A percentile compares a stretch with the other conserved stretches of the same genome.
These are phyloP conservation scores for Asterochloris sp. DNA, from an alignment of 139 green algal species.

Conservation along the genomic window DNA sequence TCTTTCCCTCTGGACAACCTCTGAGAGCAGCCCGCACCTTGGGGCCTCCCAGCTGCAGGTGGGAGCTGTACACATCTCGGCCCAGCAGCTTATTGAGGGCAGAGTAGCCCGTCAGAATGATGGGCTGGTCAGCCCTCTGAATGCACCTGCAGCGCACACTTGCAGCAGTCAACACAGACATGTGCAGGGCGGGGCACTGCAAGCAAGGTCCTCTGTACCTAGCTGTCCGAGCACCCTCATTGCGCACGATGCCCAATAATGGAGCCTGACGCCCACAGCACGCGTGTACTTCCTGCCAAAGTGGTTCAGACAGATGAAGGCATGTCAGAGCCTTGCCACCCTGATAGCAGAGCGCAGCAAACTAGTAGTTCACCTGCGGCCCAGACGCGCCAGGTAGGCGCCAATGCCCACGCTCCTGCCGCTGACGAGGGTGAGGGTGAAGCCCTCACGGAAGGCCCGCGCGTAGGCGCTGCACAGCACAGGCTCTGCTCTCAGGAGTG, in stretches of 20 bases:
- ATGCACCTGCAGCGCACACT: constrained; percentile 54
- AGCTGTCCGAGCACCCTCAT: too few species aligned
- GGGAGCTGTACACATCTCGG: constrained; percentile 89
- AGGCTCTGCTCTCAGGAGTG: neutral
- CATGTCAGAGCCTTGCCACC: too few species aligned
- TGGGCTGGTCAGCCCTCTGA: constrained; percentile 91
- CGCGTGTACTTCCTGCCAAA: too few species aligned
- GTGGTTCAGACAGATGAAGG: too few species aligned
- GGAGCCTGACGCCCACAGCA: too few species aligned
- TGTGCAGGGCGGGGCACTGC: too few species aligned
- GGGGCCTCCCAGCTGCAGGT: constrained; percentile 95
- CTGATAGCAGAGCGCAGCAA: too few species aligned
- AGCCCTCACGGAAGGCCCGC: constrained; percentile 80
- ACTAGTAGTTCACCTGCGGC: constrained; percentile 37
- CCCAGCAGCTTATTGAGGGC: constrained; percentile 99
- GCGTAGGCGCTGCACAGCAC: constrained; percentile 20
- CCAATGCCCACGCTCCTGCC: constrained; percentile 97
- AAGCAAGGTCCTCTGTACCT: too few species aligned
- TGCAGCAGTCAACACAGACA: too few species aligned
- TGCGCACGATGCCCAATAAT: too few species aligned
- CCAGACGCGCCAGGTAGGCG: constrained; percentile 95
- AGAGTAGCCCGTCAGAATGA: constrained; percentile 97
- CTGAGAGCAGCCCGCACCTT: constrained; percentile 22
- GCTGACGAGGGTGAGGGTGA: constrained; percentile 90
- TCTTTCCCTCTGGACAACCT: too few species aligned